These are phyloP conservation scores for Coemansia erecta DNA, from an alignment of 192 early-diverging fungal species.

Conservation along the genomic window DNA sequence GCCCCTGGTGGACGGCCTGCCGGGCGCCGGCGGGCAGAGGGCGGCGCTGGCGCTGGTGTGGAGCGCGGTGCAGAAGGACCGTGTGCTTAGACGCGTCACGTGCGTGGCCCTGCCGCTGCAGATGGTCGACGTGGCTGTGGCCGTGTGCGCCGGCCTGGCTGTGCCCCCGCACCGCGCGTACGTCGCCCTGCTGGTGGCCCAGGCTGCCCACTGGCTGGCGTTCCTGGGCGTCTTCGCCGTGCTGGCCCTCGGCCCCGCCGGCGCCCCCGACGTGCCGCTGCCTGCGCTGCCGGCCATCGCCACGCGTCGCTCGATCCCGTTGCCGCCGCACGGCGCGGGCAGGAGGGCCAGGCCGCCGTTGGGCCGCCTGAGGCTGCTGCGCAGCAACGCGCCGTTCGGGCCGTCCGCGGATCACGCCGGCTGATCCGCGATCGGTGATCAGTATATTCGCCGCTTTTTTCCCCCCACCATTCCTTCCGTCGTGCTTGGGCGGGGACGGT, in stretches of 20 bases:
- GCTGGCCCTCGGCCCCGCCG: conserved; percentile 15
- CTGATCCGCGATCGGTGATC: no score
- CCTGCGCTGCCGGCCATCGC: conserved; percentile 37
- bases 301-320: conserved; percentile 33
- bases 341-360: conserved; percentile 18
- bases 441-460: no score
- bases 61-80: conserved; percentile 39
- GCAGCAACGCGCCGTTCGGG: conserved; percentile 31
- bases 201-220: conserved; percentile 40
- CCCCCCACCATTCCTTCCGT: background rate
- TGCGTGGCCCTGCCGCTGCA: conserved; percentile 26
- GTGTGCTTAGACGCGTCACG: conserved; percentile 15
- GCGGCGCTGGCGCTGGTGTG: conserved; percentile 28
- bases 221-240: conserved; percentile 23
- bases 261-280: conserved; percentile 24
- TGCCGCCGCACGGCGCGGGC: conserved; percentile 17
- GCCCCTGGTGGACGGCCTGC: background rate
- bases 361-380: conserved; percentile 33
- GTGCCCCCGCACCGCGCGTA: conserved; percentile 38
- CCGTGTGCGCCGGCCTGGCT: conserved; percentile 23
- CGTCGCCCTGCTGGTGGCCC: conserved; percentile 37
- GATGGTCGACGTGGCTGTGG: conserved; percentile 15
- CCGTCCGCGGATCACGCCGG: background rate
- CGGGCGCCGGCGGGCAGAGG: background rate
- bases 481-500: background rate